Percentiles rank a stretch among this genome's conserved stretches.
Evolutionary conservation across 345 rosid species (phyloP).

Genomic region (Raphanus raphanistrum): DNA sequence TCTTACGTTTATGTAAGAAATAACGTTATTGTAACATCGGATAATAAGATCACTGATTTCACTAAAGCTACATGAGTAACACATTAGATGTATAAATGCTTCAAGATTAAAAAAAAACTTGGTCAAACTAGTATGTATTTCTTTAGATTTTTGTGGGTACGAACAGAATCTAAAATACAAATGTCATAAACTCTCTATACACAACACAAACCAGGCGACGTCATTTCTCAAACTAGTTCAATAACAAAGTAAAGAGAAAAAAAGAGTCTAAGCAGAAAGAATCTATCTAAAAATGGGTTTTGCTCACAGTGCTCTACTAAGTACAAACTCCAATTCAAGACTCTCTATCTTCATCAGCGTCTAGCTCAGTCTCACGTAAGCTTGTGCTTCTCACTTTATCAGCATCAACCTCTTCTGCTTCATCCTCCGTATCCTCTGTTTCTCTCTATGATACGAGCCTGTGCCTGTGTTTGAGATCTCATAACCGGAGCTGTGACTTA

Average conservation of each 20-base stretch:
- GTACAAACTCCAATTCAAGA: neutral
- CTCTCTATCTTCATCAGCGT: conserved; percentile 16
- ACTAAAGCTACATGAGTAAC: too few species aligned
- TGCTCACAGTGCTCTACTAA: neutral
- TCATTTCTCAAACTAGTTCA: neutral
- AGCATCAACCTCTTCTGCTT: conserved; percentile 16
- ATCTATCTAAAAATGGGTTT: neutral
- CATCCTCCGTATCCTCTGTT: neutral
- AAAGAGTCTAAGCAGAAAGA: neutral
- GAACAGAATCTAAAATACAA: too few species aligned
- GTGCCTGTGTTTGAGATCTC: too few species aligned
- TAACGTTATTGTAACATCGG: too few species aligned
- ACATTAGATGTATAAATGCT: too few species aligned
- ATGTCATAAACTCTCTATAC: neutral
- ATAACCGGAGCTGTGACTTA: too few species aligned
- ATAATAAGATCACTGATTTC: too few species aligned
- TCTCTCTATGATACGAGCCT: too few species aligned
- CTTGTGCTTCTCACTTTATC: neutral
- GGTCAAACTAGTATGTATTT: too few species aligned
- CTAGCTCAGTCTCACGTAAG: conserved; percentile 1
- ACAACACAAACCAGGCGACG: neutral
- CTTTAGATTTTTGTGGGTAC: too few species aligned
- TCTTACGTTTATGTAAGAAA: too few species aligned
- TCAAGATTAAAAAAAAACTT: too few species aligned
- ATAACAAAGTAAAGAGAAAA: neutral